These are phyloP conservation scores for Diatrype stigma DNA, from an alignment of 2,329 filamentous ascomycete species.

Conservation along the genomic window DNA sequence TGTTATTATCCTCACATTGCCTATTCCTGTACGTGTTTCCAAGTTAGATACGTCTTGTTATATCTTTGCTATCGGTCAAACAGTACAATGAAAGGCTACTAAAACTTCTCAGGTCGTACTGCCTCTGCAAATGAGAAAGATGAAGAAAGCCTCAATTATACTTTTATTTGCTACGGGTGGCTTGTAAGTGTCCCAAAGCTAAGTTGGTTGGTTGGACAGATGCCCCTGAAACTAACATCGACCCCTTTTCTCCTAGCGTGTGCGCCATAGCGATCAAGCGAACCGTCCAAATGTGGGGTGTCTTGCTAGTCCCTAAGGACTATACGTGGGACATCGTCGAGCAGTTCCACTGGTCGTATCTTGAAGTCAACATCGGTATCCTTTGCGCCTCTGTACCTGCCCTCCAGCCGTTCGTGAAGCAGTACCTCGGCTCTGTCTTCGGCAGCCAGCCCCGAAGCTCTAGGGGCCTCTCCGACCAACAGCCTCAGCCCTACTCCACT, in stretches of 20 bases:
- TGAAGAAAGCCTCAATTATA: not conserved
- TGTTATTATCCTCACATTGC: not conserved
- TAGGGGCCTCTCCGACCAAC: not conserved
- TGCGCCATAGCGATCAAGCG: not conserved
- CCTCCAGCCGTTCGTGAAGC: not conserved
- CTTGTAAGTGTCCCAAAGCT: not conserved
- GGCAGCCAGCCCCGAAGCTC: not conserved
- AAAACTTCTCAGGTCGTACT: not conserved
- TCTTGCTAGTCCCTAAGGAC: not conserved
- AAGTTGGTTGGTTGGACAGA: not conserved
- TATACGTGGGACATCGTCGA: not conserved
- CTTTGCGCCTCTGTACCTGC: not conserved
- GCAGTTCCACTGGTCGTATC: slow-evolving; percentile 1
- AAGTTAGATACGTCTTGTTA: too few species aligned
- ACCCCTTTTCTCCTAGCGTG: too few species aligned
- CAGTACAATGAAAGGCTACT: not conserved
- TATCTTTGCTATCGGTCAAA: too few species aligned
- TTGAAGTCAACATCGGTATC: not conserved
- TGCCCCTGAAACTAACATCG: not conserved
- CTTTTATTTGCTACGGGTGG: not conserved
- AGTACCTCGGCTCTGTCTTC: not conserved
- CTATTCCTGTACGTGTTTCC: not conserved
- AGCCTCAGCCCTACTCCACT: not conserved
- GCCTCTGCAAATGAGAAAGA: not conserved
- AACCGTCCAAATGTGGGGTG: not conserved